phyloP scores from a whole-genome alignment of 2,329 filamentous ascomycete species.

The Diaporthe nobilis region DNA sequence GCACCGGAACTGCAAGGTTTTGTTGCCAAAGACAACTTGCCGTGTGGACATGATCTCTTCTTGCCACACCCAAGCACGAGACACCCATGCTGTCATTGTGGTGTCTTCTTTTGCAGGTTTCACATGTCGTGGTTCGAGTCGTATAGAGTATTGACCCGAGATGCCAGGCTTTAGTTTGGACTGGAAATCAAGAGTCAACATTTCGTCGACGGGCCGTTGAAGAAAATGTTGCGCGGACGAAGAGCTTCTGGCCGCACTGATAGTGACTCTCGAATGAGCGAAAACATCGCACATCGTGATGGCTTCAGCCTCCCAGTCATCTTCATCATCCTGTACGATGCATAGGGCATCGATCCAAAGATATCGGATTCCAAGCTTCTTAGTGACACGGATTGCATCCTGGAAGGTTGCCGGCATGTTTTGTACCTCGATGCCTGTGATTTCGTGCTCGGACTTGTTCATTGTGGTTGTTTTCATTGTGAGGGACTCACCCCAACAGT shows the following conservation, averaged over 20 bases:
- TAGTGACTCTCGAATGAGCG: neutral
- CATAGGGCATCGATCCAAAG: slow-evolving; percentile 19
- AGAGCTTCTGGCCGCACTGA: neutral
- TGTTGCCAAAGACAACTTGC: neutral
- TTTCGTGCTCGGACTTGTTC: neutral
- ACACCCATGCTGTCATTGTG: neutral
- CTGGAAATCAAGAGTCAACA: neutral
- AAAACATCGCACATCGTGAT: neutral
- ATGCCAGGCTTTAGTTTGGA: neutral
- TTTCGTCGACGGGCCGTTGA: neutral
- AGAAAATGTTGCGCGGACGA: neutral
- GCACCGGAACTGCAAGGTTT: neutral
- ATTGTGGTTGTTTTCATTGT: neutral
- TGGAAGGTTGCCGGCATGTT: neutral
- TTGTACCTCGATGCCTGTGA: neutral
- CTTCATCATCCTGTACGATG: slow-evolving; percentile 4
- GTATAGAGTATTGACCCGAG: neutral
- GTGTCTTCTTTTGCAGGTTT: fast-evolving
- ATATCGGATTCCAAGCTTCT: slow-evolving; percentile 6
- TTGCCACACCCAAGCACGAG: neutral
- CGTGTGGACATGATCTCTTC: neutral
- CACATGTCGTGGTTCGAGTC: neutral
- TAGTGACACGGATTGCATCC: neutral
- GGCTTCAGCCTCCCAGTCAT: neutral
- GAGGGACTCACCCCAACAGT: slow-evolving; percentile 4